Evolutionary conservation across 2,329 filamentous ascomycete species (phyloP).

Genomic region (Epichloe sylvatica): DNA sequence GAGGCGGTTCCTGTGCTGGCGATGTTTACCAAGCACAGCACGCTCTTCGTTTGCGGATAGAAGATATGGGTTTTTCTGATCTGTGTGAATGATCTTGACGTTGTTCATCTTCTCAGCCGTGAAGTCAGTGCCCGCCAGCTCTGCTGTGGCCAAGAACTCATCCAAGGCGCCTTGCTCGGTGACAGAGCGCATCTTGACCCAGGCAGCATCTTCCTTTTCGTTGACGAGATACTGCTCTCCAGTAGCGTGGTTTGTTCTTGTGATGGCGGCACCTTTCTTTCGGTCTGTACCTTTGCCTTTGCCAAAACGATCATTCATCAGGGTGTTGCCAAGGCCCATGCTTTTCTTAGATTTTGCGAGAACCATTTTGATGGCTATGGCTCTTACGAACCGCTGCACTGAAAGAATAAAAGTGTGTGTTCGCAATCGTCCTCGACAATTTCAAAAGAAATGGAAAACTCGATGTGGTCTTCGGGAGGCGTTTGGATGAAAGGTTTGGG

Average conservation of each 20-base stretch:
- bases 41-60: constrained; percentile 75
- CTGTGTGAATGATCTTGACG: constrained; percentile 94
- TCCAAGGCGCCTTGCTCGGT: constrained; percentile 94
- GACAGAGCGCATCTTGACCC: constrained; percentile 99
- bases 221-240: constrained; percentile 90
- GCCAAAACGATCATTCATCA: constrained; percentile 98
- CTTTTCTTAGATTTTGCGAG: constrained; percentile 85
- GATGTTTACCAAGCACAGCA: constrained; percentile 65
- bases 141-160: constrained; percentile 89
- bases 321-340: constrained; percentile 86
- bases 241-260: constrained; percentile 61
- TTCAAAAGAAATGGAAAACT: neutral
- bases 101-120: constrained; percentile 98
- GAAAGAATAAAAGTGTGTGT: neutral
- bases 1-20: constrained; percentile 60
- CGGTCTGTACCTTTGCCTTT: constrained; percentile 78
- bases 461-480: neutral
- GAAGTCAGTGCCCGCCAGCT: constrained; percentile 96
- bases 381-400: neutral
- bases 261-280: constrained; percentile 49
- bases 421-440: neutral
- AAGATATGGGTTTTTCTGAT: constrained; percentile 91
- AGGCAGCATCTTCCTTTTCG: constrained; percentile 76
- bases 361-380: constrained; percentile 31
- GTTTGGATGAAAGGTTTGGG: neutral